Conservation (phyloP, 805 yeast genomes). For the Candida xyloterini region DNA sequence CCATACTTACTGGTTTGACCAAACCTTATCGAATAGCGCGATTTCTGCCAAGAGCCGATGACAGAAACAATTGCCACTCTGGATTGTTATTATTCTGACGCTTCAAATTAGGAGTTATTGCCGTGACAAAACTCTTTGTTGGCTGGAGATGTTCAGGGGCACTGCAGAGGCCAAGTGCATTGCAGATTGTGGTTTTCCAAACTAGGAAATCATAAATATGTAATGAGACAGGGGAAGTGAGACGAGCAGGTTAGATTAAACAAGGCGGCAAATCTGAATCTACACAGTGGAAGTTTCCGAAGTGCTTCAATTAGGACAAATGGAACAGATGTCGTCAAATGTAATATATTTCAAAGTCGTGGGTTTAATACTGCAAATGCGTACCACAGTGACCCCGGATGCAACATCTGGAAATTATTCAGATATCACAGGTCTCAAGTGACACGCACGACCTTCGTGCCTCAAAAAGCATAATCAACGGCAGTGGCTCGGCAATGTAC, state of each 20-base stretch:
- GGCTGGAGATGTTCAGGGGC: constrained; percentile 4
- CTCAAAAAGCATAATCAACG: background rate
- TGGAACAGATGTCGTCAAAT: too few relatives aligned
- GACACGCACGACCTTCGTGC: too few relatives aligned
- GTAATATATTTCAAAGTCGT: too few relatives aligned
- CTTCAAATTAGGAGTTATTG: background rate
- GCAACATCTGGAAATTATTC: too few relatives aligned
- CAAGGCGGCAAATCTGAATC: too few relatives aligned
- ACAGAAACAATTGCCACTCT: background rate
- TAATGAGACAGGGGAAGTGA: too few relatives aligned
- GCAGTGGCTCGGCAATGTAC: background rate
- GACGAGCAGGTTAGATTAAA: too few relatives aligned
- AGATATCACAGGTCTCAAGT: too few relatives aligned
- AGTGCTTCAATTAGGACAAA: too few relatives aligned
- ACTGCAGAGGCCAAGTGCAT: constrained; percentile 1
- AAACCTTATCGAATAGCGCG: constrained; percentile 6
- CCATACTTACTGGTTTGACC: background rate
- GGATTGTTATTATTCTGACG: constrained; percentile 5
- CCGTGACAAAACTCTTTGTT: constrained; percentile 4
- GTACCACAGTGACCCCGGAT: too few relatives aligned
- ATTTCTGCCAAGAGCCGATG: constrained; percentile 2
- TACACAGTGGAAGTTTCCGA: too few relatives aligned
- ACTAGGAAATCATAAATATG: background rate
- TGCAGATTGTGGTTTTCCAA: background rate
- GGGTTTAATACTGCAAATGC: too few relatives aligned